Percentiles rank a stretch among this genome's conserved stretches.
phyloP scores from a whole-genome alignment of 139 green algal genomes.

The Nannochloris sp. region DNA sequence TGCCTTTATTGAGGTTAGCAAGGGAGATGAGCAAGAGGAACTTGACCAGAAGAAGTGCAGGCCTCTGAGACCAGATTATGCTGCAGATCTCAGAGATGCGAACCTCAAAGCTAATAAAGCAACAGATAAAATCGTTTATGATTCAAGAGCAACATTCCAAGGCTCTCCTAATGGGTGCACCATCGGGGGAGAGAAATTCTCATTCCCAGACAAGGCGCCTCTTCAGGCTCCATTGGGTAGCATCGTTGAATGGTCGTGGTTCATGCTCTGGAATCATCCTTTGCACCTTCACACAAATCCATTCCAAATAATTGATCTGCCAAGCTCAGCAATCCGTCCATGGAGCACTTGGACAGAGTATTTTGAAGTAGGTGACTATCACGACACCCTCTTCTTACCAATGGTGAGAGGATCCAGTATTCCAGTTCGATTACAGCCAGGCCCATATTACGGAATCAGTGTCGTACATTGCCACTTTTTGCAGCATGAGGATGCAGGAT shows the following conservation, averaged over 20 bases:
- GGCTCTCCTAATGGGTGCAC: background rate
- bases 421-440: background rate
- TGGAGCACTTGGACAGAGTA: background rate
- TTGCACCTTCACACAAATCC: slow-evolving; percentile 3
- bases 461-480: slow-evolving; percentile 2
- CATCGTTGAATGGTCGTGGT: background rate
- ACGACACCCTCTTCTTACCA: slow-evolving; percentile 1
- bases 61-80: background rate
- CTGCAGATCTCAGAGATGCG: slow-evolving; percentile 2
- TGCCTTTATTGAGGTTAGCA: background rate
- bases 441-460: background rate
- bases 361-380: slow-evolving; percentile 2
- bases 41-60: slow-evolving; percentile 4
- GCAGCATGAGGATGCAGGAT: slow-evolving; percentile 1
- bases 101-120: background rate
- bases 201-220: background rate
- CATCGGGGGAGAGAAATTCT: slow-evolving; percentile 1
- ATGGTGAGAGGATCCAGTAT: background rate
- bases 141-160: background rate
- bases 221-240: background rate
- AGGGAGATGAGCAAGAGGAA: background rate
- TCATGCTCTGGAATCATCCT: background rate
- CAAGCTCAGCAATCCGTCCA: background rate
- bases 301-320: background rate
- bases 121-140: background rate